phyloP scores from a whole-genome alignment of 2,329 filamentous ascomycete genomes.

The Ceratocystis variospora region DNA sequence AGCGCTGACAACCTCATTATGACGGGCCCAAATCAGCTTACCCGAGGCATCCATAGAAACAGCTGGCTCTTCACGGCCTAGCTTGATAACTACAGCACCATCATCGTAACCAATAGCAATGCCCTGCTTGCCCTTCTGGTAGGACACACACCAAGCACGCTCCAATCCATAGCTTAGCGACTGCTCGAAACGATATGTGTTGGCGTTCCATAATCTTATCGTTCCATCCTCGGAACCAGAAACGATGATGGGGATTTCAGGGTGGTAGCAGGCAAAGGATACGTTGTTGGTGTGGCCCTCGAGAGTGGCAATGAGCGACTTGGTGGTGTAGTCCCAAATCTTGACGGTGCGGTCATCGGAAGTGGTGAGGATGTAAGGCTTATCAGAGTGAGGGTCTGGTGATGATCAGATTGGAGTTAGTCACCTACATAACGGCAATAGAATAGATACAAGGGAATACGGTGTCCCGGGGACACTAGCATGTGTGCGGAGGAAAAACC shows the following conservation, averaged over 20 bases:
- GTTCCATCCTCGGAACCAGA: slow-evolving; percentile 96
- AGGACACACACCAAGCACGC: slow-evolving; percentile 93
- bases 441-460: neutral
- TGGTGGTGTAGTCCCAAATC: slow-evolving; percentile 98
- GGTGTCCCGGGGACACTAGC: neutral
- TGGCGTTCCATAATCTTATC: slow-evolving; percentile 96
- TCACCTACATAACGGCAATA: neutral
- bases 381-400: slow-evolving; percentile 50
- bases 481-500: neutral
- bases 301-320: slow-evolving; percentile 87
- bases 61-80: slow-evolving; percentile 91
- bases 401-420: neutral
- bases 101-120: slow-evolving; percentile 95
- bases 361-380: slow-evolving; percentile 83
- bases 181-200: slow-evolving; percentile 91
- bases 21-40: slow-evolving; percentile 90
- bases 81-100: slow-evolving; percentile 92
- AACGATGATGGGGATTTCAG: slow-evolving; percentile 90
- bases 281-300: slow-evolving; percentile 98
- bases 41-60: slow-evolving; percentile 95
- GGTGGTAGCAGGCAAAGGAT: slow-evolving; percentile 95
- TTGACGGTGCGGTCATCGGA: slow-evolving; percentile 95
- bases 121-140: slow-evolving; percentile 86
- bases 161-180: slow-evolving; percentile 92
- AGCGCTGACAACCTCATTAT: slow-evolving; percentile 87